phyloP scores from a whole-genome alignment of 1,284 basidiomycete species.

The Puccinia sorghi region DNA sequence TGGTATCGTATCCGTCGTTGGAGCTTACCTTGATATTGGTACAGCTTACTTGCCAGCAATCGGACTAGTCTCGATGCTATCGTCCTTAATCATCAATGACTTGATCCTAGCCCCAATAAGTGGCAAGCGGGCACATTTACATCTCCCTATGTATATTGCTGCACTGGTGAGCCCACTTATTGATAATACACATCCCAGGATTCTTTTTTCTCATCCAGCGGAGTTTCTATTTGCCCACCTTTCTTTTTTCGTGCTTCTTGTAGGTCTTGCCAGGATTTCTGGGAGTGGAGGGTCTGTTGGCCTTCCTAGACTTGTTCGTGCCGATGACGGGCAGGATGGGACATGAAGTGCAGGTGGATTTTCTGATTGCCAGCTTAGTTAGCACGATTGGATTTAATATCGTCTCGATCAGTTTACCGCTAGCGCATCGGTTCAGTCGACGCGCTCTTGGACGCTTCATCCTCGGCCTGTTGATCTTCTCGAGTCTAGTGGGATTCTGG shows the following conservation, averaged over 20 bases:
- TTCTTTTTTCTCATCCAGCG: neutral
- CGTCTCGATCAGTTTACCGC: conserved; percentile 66
- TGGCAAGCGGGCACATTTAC: conserved; percentile 34
- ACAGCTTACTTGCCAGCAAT: conserved; percentile 39
- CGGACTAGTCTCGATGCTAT: conserved; percentile 20
- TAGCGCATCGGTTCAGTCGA: conserved; percentile 70
- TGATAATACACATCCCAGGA: neutral
- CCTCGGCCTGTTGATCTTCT: conserved; percentile 8
- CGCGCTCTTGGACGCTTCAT: conserved; percentile 50
- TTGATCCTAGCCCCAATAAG: conserved; percentile 37
- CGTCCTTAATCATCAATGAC: conserved; percentile 33
- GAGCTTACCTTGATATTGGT: conserved; percentile 35
- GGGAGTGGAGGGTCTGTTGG: conserved; percentile 70
- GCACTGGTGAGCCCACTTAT: conserved; percentile 60
- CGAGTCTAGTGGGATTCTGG: conserved; percentile 16
- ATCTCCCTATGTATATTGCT: conserved; percentile 65
- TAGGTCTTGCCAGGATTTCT: conserved; percentile 66
- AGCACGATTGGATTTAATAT: conserved; percentile 61
- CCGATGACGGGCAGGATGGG: conserved; percentile 70
- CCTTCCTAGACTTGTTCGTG: conserved; percentile 83
- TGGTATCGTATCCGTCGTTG: conserved; percentile 35
- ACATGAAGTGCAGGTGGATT: conserved; percentile 74
- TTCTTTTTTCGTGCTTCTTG: conserved; percentile 30
- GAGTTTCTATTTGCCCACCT: neutral
- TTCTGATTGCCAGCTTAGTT: conserved; percentile 74